Evolutionary conservation across 345 rosid species (phyloP), one percentile per base, ranked within the genome.

Genomic region (Barbarea vulgaris): DNA sequence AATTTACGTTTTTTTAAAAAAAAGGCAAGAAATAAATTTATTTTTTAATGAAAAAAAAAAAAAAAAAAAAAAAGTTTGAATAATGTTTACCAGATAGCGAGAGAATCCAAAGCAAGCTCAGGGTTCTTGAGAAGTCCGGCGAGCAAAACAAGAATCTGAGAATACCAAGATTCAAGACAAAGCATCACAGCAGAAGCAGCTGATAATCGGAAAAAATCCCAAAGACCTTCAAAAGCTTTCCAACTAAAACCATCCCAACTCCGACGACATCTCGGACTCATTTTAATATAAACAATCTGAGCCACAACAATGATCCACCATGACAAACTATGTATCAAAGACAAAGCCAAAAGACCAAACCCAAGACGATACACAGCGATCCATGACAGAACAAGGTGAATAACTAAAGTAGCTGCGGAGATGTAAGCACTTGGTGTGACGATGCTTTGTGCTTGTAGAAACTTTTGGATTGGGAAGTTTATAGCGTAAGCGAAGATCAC

Each of bases 361-460:
- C 87, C 88, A 1, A 85, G 55, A 51, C 81, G 74, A 61, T 75
- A 87, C 10, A 85, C 78, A 4, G 75, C 88, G 10, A 89, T 0
- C 91, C 91, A 89, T 4, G 86, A 84, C 0, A 89, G 76, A 4
- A 31, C 6, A 0, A 89, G 68, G 73, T 87, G 91, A 52, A 81
- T 28, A 33, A 39, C 80, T 0, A 89, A 71, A 1, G 84, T 55
- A 0, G 77, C 88, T 0, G 80, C 89, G 1, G 94, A 73, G 22
- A 89, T 89, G 77, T 85, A 87, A 27, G 94, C 94, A n/a, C 87
- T 84, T 1, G 94, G 91, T 14, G 71, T 59, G 21, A 89, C 83
- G 17, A 89, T 83, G 78, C 88, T 84, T 57, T 88, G 93, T 1
- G 93, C 12, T 61, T 88, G 93, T 7, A 87, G 82, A 64, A 88